phyloP scores from a whole-genome alignment of 1,139 yeast species.

The Saccharomyces uvarum region DNA sequence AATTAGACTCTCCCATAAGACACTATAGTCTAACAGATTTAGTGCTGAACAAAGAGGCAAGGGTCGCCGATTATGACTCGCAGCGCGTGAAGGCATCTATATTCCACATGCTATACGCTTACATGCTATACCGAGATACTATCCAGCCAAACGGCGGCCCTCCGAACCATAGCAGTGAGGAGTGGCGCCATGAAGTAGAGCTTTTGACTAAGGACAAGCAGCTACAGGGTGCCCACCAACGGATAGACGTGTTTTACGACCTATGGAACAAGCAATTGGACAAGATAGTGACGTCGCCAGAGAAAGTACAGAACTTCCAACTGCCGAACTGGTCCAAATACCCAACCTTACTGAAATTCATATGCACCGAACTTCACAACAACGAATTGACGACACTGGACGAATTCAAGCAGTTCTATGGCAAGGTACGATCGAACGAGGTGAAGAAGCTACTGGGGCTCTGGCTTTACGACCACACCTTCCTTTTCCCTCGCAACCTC shows the following conservation, averaged over 20 bases:
- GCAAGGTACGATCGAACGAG: constrained; percentile 10
- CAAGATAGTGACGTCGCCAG: constrained; percentile 11
- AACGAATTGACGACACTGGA: constrained; percentile 18
- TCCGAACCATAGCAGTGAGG: neutral
- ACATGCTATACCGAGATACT: constrained; percentile 19
- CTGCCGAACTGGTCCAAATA: constrained; percentile 24
- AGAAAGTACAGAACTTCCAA: constrained; percentile 20
- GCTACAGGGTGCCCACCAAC: constrained; percentile 1
- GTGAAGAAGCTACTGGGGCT: constrained; percentile 10
- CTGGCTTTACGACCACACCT: constrained; percentile 5
- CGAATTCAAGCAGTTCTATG: constrained; percentile 22
- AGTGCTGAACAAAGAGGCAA: neutral
- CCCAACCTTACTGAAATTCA: constrained; percentile 15
- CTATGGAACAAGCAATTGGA: constrained; percentile 21
- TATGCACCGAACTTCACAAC: constrained; percentile 17
- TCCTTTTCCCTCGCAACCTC: neutral
- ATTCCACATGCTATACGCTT: constrained; percentile 27
- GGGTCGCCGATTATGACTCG: constrained; percentile 9
- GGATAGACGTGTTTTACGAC: constrained; percentile 17
- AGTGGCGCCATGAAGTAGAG: constrained; percentile 11
- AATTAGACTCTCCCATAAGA: neutral
- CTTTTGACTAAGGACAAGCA: constrained; percentile 1
- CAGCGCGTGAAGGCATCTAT: constrained; percentile 24
- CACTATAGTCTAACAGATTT: neutral
- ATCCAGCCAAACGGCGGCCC: constrained; percentile 2